Conservation (phyloP, 306 rosid genomes). For the Dryas alaskensis region DNA sequence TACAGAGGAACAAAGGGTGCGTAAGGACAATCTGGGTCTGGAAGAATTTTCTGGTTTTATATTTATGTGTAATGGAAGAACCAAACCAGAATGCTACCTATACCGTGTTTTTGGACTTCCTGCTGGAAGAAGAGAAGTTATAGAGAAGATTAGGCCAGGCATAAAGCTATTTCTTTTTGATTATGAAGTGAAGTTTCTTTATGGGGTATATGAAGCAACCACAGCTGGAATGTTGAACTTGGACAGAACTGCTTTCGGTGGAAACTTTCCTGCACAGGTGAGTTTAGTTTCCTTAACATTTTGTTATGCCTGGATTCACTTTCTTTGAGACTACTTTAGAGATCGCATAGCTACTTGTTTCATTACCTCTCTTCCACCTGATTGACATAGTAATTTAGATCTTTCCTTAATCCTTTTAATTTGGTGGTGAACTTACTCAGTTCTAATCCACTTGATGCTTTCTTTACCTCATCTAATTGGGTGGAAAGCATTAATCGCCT, state of each 20-base stretch:
- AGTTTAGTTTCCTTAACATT: background rate
- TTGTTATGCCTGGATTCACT: background rate
- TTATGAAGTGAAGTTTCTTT: conserved; percentile 16
- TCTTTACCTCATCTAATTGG: background rate
- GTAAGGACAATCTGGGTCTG: background rate
- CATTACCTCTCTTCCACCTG: background rate
- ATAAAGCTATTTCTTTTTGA: conserved; percentile 19
- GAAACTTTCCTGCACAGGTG: conserved; percentile 25
- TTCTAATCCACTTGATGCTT: background rate
- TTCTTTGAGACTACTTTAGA: background rate
- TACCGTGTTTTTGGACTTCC: conserved; percentile 20
- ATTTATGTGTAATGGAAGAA: conserved; percentile 19
- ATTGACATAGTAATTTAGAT: background rate
- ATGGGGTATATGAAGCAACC: conserved; percentile 24
- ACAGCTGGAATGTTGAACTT: conserved; percentile 11
- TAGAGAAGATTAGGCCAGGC: conserved; percentile 13
- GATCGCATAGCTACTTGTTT: background rate
- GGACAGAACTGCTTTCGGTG: conserved; percentile 14
- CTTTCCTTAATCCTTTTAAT: background rate
- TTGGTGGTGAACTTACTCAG: background rate
- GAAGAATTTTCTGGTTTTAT: conserved; percentile 13
- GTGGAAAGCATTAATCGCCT: background rate
- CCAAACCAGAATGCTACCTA: conserved; percentile 13
- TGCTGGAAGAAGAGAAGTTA: conserved; percentile 15
- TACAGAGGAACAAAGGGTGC: background rate